Evolutionary conservation across 108 stramenopile genomes (phyloP), one percentile per base, ranked within the genome.

Genomic region (Cyclostephanos tholiformis): DNA sequence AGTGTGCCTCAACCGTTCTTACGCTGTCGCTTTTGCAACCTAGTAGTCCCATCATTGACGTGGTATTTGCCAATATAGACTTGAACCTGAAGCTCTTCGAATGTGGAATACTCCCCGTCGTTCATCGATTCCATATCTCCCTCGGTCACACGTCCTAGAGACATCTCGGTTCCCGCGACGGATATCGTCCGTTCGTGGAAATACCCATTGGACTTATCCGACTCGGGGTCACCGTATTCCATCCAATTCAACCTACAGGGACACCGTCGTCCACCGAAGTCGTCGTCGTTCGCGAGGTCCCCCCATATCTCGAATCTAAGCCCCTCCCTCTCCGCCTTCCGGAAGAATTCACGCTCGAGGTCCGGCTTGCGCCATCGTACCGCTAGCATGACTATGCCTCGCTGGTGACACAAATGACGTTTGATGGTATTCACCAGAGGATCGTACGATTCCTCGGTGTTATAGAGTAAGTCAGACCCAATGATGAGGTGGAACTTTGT

Each of bases 321-420:
- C 22, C 78, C 82, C 13, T 49, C 19, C 13, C 13, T 10, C 53
- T 46, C 35, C 25, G 73, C 77, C 19, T 36, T 59, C 50, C 71
- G 56, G 76, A 93, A 93, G 66, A 93, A 93, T 32, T 57, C 41
- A 2, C 87, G 82, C 70, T 93, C 92, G 38, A 83, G 29, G 12
- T 83, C 77, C 0, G 92, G 92, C 51, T 93, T 93, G 46, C 92
- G 64, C 92, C 92, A 93, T 55, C 90, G 83, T 6, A 85, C 87
- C 16, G 80, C 80, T 50, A 91, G 55, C 39, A 86, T n/a, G 8
- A 85, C 26, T 19, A 44, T 65, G 26, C 88, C 85, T 27, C 67
- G 26, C 13, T 69, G 69, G 5, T 69, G 74, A 71, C 83, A 73
- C 19, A 89, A 43, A 75, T 77, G 58, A 63, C 78, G 58, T 71